Conservation (phyloP, 2,329 filamentous ascomycete genomes). For the Hortaea werneckii region DNA sequence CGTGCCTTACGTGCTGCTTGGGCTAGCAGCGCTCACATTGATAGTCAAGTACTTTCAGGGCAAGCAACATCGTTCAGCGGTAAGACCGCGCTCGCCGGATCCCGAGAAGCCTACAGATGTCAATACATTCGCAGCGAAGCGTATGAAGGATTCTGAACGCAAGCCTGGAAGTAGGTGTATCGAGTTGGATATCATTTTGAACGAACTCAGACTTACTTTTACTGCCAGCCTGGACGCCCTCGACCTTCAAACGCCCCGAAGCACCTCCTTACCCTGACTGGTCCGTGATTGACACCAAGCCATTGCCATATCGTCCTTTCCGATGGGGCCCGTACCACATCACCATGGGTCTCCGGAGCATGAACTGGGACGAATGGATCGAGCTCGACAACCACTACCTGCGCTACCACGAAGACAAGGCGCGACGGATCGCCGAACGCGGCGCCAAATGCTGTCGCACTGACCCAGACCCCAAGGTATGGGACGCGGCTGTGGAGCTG, state of each 20-base stretch:
- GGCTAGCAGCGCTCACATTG: neutral
- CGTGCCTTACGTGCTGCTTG: slow-evolving; percentile 3
- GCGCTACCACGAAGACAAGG: slow-evolving; percentile 63
- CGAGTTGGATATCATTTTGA: no score
- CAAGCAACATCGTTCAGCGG: neutral
- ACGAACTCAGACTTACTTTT: no score
- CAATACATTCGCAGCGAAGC: slow-evolving; percentile 11
- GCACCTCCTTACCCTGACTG: slow-evolving; percentile 57
- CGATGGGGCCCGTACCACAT: slow-evolving; percentile 67
- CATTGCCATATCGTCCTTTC: slow-evolving; percentile 69
- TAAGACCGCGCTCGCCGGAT: slow-evolving; percentile 27
- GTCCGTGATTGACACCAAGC: slow-evolving; percentile 58
- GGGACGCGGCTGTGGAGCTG: slow-evolving; percentile 62
- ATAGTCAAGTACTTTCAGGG: neutral
- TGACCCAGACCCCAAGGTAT: slow-evolving; percentile 47
- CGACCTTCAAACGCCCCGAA: slow-evolving; percentile 48
- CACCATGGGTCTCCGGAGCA: slow-evolving; percentile 65
- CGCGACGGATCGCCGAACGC: slow-evolving; percentile 54
- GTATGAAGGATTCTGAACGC: slow-evolving; percentile 28
- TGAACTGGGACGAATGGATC: slow-evolving; percentile 67
- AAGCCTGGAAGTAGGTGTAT: slow-evolving; percentile 42
- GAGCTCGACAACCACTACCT: slow-evolving; percentile 74
- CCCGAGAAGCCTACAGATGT: slow-evolving; percentile 34
- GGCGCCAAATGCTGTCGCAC: slow-evolving; percentile 59
- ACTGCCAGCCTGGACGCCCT: slow-evolving; percentile 46